Percentiles rank a stretch among this genome's conserved stretches.
Conservation (phyloP, 805 yeast genomes). For the Saccharomycopsis oosterbeekiorum region DNA sequence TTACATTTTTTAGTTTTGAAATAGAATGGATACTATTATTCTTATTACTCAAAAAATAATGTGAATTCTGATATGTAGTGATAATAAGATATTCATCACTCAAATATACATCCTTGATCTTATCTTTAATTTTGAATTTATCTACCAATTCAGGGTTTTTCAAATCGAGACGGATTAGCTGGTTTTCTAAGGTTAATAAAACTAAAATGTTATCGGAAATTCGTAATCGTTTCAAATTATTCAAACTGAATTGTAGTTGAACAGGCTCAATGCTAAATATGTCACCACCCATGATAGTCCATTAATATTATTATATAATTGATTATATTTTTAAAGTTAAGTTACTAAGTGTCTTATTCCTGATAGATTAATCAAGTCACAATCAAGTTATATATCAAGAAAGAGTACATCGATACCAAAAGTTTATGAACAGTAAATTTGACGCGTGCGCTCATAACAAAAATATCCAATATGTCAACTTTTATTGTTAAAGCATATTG, state of each 20-base stretch:
- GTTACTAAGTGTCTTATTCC: too few species aligned
- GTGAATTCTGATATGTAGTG: constrained; percentile 36
- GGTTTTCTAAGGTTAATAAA: constrained; percentile 42
- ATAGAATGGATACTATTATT: constrained; percentile 34
- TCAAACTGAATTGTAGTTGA: constrained; percentile 41
- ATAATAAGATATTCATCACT: constrained; percentile 44
- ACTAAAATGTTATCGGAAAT: constrained; percentile 48
- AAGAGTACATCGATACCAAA: too few species aligned
- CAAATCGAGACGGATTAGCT: constrained; percentile 55
- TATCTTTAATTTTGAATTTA: constrained; percentile 23
- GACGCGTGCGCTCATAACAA: too few species aligned
- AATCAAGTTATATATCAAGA: too few species aligned
- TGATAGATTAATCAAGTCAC: too few species aligned
- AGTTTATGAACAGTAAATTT: too few species aligned
- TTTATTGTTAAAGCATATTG: too few species aligned
- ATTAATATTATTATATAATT: neutral
- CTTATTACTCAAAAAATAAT: constrained; percentile 36
- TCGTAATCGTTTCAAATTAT: constrained; percentile 38
- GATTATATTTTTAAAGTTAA: too few species aligned
- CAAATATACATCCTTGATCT: constrained; percentile 31
- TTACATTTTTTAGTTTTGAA: constrained; percentile 36
- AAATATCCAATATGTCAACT: too few species aligned
- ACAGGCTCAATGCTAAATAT: constrained; percentile 28
- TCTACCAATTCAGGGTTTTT: constrained; percentile 54
- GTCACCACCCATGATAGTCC: neutral